phyloP scores from a whole-genome alignment of 2,329 filamentous ascomycete genomes.

The Talaromyces islandicus region DNA sequence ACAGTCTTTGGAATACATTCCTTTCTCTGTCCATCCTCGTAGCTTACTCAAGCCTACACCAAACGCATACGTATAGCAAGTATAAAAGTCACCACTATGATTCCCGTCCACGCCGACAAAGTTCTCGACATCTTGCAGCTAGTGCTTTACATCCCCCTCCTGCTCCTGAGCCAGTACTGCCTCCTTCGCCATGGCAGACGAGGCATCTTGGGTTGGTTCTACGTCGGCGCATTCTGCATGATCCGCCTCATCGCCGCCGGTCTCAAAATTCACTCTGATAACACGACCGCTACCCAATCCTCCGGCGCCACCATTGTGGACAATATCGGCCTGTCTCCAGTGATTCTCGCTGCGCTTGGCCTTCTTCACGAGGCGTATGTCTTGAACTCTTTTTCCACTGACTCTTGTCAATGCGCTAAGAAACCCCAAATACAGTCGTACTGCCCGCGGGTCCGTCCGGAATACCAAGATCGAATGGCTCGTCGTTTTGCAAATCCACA shows the following conservation, averaged over 20 bases:
- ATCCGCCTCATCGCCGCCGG: slow-evolving; percentile 3
- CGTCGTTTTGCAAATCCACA: slow-evolving; percentile 8
- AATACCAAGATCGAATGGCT: slow-evolving; percentile 7
- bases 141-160: background rate
- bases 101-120: background rate
- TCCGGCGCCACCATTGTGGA: background rate
- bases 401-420: background rate
- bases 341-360: slow-evolving; percentile 3
- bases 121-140: slow-evolving; percentile 1
- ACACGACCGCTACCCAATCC: background rate
- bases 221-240: slow-evolving; percentile 3
- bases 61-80: background rate
- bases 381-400: background rate
- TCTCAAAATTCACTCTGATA: slow-evolving; percentile 3
- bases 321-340: slow-evolving; percentile 7
- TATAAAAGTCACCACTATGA: background rate
- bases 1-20: background rate
- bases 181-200: slow-evolving; percentile 3
- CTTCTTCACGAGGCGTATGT: slow-evolving; percentile 7
- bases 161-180: background rate
- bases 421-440: background rate
- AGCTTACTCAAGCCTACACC: background rate
- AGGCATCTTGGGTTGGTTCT: slow-evolving; percentile 4
- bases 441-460: background rate
- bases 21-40: background rate